Evolutionary conservation across 257 asterid species (phyloP).

Genomic region (Thymus mandschuricus): DNA sequence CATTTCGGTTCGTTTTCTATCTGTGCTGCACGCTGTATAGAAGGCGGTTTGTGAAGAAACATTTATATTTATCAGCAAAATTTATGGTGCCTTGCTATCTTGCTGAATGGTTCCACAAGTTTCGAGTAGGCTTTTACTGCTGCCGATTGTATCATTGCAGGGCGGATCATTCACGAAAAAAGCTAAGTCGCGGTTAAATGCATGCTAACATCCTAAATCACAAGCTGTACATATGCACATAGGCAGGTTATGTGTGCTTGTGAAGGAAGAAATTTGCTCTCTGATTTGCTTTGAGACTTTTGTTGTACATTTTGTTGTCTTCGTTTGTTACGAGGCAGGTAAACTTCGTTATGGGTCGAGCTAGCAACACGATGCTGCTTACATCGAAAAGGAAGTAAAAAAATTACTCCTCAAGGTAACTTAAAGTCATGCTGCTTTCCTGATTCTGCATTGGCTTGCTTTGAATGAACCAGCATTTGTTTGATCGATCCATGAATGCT

Average conservation of each 20-base stretch:
- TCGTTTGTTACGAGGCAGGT: background rate
- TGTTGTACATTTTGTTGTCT: background rate
- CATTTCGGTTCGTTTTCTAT: no score
- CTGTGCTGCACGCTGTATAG: no score
- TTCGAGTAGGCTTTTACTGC: no score
- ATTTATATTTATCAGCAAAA: no score
- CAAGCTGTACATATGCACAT: no score
- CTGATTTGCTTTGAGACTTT: background rate
- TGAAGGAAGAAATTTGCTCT: background rate
- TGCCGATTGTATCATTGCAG: background rate
- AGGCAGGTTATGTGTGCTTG: background rate
- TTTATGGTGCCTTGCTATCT: background rate
- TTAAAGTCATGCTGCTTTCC: background rate
- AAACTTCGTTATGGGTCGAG: background rate
- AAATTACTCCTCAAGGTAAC: background rate
- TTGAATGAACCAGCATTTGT: no score
- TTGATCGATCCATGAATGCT: background rate
- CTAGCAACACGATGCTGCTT: background rate
- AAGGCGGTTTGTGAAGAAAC: no score
- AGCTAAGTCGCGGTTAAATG: slow-evolving; percentile 3
- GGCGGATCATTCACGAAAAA: background rate
- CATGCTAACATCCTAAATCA: background rate
- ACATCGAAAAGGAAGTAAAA: background rate
- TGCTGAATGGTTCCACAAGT: background rate
- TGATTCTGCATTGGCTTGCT: background rate